phyloP scores from a whole-genome alignment of 306 rosid species.

The Vigna nakashimae region DNA sequence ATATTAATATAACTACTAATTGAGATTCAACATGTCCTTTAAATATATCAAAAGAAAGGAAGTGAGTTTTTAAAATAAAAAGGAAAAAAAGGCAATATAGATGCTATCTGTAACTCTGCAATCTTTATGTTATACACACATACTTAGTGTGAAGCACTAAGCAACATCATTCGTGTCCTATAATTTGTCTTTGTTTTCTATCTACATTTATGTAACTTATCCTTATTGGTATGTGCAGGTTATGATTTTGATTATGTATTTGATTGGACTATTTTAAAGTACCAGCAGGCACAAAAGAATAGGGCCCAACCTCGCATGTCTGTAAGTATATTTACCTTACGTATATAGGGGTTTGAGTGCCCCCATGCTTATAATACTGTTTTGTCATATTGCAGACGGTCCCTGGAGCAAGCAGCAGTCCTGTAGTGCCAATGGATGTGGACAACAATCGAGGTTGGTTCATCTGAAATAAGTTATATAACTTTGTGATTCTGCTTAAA shows the following conservation, averaged over 20 bases:
- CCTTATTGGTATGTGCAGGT: constrained; percentile 57
- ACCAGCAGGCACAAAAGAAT: constrained; percentile 85
- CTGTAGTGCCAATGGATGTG: constrained; percentile 59
- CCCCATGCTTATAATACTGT: constrained; percentile 37
- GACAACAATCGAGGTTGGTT: constrained; percentile 72
- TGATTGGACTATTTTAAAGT: constrained; percentile 92
- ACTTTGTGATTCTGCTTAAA: neutral
- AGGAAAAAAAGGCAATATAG: neutral
- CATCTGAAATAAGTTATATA: constrained; percentile 11
- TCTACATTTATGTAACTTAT: constrained; percentile 12
- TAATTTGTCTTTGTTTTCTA: constrained; percentile 14
- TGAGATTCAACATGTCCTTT: neutral
- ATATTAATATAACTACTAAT: neutral
- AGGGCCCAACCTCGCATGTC: constrained; percentile 61
- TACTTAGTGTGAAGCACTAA: neutral
- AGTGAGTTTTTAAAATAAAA: neutral
- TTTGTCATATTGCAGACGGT: constrained; percentile 57
- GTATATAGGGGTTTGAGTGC: constrained; percentile 3
- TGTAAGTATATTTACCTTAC: constrained; percentile 56
- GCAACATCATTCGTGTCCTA: constrained; percentile 20
- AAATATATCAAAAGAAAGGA: neutral
- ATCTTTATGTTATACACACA: neutral
- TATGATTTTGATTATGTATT: constrained; percentile 85
- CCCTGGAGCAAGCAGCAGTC: constrained; percentile 68
- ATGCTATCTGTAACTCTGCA: neutral